A percentile compares a stretch with the other conserved stretches of the same genome.
phyloP scores from a whole-genome alignment of 1,284 basidiomycete species.

The Cryptococcus depauperatus region DNA sequence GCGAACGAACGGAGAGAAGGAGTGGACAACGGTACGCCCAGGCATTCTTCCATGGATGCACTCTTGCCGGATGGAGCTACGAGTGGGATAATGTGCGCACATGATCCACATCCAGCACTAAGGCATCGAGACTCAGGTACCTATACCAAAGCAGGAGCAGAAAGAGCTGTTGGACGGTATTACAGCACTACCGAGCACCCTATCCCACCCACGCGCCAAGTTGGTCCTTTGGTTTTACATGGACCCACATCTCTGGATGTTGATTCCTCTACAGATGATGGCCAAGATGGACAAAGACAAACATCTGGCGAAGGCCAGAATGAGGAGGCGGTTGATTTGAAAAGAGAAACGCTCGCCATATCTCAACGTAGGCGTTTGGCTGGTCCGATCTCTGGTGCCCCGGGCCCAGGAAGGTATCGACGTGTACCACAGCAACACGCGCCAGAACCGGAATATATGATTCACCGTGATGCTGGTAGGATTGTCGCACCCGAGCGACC shows the following conservation, averaged over 20 bases:
- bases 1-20: too few relatives aligned
- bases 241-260: slow-evolving; percentile 7
- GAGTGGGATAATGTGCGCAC: not conserved
- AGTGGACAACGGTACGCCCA: too few relatives aligned
- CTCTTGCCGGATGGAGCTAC: slow-evolving; percentile 12
- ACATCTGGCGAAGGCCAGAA: slow-evolving; percentile 4
- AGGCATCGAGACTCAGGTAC: too few relatives aligned
- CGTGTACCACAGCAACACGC: slow-evolving; percentile 9
- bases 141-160: too few relatives aligned
- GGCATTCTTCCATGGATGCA: slow-evolving; percentile 22
- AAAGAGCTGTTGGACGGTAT: too few relatives aligned
- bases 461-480: slow-evolving; percentile 39
- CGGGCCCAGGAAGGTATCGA: slow-evolving; percentile 10
- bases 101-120: too few relatives aligned
- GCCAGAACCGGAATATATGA: slow-evolving; percentile 27
- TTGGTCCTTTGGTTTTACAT: slow-evolving; percentile 26
- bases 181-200: too few relatives aligned
- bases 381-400: not conserved
- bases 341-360: slow-evolving; percentile 35
- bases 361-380: not conserved
- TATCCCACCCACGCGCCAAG: slow-evolving; percentile 3
- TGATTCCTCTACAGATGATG: slow-evolving; percentile 1
- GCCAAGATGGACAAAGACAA: slow-evolving; percentile 7
- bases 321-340: slow-evolving; percentile 23
- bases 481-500: slow-evolving; percentile 4